Percentiles rank a stretch among this genome's conserved stretches.
These are phyloP conservation scores for Nakaseomyces kungkrabaensis DNA, from an alignment of 1,139 yeast genomes.

Conservation along the genomic window DNA sequence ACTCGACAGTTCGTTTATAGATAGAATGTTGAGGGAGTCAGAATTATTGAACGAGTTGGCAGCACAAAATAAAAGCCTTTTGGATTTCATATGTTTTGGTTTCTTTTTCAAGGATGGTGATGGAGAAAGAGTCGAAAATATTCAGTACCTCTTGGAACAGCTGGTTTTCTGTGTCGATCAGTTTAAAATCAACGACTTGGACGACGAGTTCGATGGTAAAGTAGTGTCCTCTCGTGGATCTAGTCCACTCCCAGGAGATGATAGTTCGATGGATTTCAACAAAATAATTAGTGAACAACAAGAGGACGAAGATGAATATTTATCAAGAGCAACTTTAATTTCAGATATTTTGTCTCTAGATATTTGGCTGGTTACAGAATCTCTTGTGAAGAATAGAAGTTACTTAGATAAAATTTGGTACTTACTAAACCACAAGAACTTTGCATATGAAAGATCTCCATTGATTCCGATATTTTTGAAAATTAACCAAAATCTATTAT, in stretches of 20 bases:
- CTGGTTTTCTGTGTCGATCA: slow-evolving; percentile 18
- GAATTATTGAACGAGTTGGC: slow-evolving; percentile 43
- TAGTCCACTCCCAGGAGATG: neutral
- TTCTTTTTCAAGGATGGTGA: slow-evolving; percentile 25
- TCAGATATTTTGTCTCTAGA: slow-evolving; percentile 89
- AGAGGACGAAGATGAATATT: slow-evolving; percentile 8
- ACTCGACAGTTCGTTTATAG: slow-evolving; percentile 54
- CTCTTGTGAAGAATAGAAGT: slow-evolving; percentile 66
- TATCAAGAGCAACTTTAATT: slow-evolving; percentile 26
- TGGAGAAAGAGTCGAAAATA: slow-evolving; percentile 35
- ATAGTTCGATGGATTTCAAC: slow-evolving; percentile 1
- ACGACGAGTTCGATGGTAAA: slow-evolving; percentile 5
- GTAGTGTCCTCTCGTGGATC: slow-evolving; percentile 4
- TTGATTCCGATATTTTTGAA: slow-evolving; percentile 71
- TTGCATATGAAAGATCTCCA: slow-evolving; percentile 43
- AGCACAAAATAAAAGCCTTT: slow-evolving; percentile 35
- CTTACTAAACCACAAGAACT: slow-evolving; percentile 52
- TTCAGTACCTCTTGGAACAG: slow-evolving; percentile 24
- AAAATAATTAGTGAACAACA: slow-evolving; percentile 14
- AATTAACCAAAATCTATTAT: slow-evolving; percentile 83
- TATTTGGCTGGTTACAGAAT: slow-evolving; percentile 89
- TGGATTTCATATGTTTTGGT: slow-evolving; percentile 43
- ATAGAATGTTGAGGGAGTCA: slow-evolving; percentile 56
- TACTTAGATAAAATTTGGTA: slow-evolving; percentile 70
- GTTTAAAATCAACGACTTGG: slow-evolving; percentile 6